Evolutionary conservation across 768 basidiomycete species (phyloP).

Genomic region (Leccinum disarticulatum): DNA sequence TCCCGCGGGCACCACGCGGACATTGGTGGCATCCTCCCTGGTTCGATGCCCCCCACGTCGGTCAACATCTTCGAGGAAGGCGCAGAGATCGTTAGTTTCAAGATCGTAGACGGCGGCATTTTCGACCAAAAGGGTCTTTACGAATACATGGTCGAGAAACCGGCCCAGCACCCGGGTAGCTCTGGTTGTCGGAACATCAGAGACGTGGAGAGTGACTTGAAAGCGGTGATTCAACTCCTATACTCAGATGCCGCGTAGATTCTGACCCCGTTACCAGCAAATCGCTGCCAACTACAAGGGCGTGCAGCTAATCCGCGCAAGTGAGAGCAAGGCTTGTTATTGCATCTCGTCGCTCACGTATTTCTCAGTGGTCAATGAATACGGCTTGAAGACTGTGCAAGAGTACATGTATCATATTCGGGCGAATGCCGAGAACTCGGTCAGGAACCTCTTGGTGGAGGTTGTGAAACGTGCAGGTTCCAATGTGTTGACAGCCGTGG

Average conservation of each 20-base stretch:
- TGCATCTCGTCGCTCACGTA: slow-evolving; percentile 11
- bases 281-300: slow-evolving; percentile 94
- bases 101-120: slow-evolving; percentile 79
- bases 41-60: slow-evolving; percentile 94
- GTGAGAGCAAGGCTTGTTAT: slow-evolving; percentile 40
- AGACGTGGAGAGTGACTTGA: slow-evolving; percentile 90
- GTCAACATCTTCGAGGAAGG: slow-evolving; percentile 93
- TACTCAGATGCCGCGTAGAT: not conserved
- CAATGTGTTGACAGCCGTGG: slow-evolving; percentile 65
- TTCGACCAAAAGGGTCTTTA: slow-evolving; percentile 76
- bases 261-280: slow-evolving; percentile 52
- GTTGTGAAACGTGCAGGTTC: slow-evolving; percentile 69
- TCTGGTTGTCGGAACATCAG: slow-evolving; percentile 85
- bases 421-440: slow-evolving; percentile 82
- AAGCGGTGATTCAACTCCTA: slow-evolving; percentile 60
- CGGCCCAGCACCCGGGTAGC: slow-evolving; percentile 78
- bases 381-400: slow-evolving; percentile 82
- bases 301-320: slow-evolving; percentile 76
- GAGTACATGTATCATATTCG: slow-evolving; percentile 93
- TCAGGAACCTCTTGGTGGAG: slow-evolving; percentile 75
- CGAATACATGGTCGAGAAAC: slow-evolving; percentile 80
- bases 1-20: slow-evolving; percentile 94
- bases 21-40: slow-evolving; percentile 89
- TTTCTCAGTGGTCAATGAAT: slow-evolving; percentile 76
- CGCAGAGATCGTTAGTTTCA: slow-evolving; percentile 88